Percentiles rank a stretch among this genome's conserved stretches.
These are phyloP conservation scores for Hydnum rufescens DNA, from an alignment of 768 basidiomycete species.

Conservation along the genomic window DNA sequence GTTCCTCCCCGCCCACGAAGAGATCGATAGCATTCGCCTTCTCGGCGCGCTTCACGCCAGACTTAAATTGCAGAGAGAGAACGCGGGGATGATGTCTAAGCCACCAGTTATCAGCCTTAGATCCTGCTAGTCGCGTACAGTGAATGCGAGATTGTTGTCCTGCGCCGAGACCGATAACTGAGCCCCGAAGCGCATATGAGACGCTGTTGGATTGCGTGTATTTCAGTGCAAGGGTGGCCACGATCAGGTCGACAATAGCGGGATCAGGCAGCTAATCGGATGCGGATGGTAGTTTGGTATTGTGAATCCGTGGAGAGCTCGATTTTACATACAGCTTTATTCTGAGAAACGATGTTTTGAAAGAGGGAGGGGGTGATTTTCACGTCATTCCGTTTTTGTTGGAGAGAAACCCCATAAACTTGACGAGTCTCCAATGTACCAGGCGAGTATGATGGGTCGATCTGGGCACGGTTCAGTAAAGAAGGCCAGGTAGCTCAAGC, in stretches of 20 bases:
- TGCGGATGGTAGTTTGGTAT: background rate
- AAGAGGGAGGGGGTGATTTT: conserved; percentile 71
- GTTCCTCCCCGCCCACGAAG: conserved; percentile 74
- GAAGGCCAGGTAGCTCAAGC: background rate
- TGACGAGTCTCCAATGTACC: conserved; percentile 76
- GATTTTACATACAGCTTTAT: conserved; percentile 45
- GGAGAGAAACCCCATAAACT: conserved; percentile 79
- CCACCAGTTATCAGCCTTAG: conserved; percentile 99
- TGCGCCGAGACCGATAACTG: conserved; percentile 88
- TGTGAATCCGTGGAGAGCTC: background rate
- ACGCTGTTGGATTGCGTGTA: conserved; percentile 99
- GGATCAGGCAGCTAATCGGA: conserved; percentile 40
- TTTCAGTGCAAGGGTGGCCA: conserved; percentile 90
- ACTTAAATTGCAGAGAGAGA: conserved; percentile 84
- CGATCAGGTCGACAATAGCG: conserved; percentile 79
- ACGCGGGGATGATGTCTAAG: conserved; percentile 91
- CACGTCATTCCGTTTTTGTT: conserved; percentile 77
- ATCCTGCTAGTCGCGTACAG: conserved; percentile 92
- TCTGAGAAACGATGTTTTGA: conserved; percentile 71
- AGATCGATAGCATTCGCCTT: conserved; percentile 97
- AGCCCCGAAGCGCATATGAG: conserved; percentile 79
- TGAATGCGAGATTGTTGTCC: conserved; percentile 99
- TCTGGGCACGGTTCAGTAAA: conserved; percentile 27
- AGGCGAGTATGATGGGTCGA: conserved; percentile 71
- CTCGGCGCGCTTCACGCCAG: conserved; percentile 92